phyloP scores from a whole-genome alignment of 805 yeast genomes.

The Teunomyces atbi region DNA sequence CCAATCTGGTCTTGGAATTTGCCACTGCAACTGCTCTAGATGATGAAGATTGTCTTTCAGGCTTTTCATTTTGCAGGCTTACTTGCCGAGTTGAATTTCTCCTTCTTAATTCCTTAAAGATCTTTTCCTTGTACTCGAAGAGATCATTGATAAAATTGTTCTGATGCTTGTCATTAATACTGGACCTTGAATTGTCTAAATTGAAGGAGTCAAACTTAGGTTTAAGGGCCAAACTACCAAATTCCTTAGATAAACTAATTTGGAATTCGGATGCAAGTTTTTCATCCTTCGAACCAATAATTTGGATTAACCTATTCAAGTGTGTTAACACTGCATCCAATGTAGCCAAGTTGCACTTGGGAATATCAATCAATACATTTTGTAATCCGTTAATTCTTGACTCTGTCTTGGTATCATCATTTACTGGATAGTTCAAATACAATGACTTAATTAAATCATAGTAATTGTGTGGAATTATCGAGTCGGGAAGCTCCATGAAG shows the following conservation, averaged over 20 bases:
- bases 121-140: slow-evolving; percentile 53
- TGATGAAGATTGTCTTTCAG: not conserved
- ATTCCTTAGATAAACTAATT: slow-evolving; percentile 59
- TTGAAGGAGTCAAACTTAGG: slow-evolving; percentile 35
- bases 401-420: slow-evolving; percentile 45
- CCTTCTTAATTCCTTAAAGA: slow-evolving; percentile 61
- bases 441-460: slow-evolving; percentile 69
- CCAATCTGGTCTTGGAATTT: slow-evolving; percentile 26
- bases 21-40: slow-evolving; percentile 11
- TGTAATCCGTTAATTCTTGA: slow-evolving; percentile 60
- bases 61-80: slow-evolving; percentile 4
- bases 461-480: slow-evolving; percentile 61
- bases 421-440: slow-evolving; percentile 44
- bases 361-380: slow-evolving; percentile 63
- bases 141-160: slow-evolving; percentile 60
- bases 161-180: slow-evolving; percentile 57
- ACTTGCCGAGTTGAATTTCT: slow-evolving; percentile 24
- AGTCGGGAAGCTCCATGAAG: slow-evolving; percentile 76
- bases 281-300: slow-evolving; percentile 41
- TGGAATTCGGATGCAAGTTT: slow-evolving; percentile 37
- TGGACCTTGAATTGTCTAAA: slow-evolving; percentile 21
- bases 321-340: slow-evolving; percentile 79
- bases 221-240: slow-evolving; percentile 60
- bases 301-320: slow-evolving; percentile 57
- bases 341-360: slow-evolving; percentile 72